Evolutionary conservation across 1,284 basidiomycete species (phyloP).

Genomic region (Coniophora puteana): DNA sequence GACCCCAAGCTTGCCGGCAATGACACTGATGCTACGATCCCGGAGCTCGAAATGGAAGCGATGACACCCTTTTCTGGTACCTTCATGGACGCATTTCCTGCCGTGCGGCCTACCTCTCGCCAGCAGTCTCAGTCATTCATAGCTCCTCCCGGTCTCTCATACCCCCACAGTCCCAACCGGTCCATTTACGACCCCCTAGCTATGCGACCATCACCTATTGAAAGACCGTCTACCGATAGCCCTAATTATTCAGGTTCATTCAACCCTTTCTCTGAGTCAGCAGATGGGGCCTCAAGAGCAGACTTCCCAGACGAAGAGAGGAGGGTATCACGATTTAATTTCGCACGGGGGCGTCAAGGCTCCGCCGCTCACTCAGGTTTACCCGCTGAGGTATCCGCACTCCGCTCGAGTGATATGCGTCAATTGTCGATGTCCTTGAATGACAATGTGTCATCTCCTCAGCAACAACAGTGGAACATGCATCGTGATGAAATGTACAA

Average conservation of each 20-base stretch:
- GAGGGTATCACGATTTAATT: conserved; percentile 79
- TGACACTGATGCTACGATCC: conserved; percentile 38
- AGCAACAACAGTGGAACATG: conserved; percentile 43
- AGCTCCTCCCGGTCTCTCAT: conserved; percentile 49
- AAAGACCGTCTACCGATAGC: conserved; percentile 42
- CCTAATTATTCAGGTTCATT: conserved; percentile 70
- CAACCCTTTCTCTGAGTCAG: conserved; percentile 69
- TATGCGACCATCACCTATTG: conserved; percentile 34
- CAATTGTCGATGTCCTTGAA: conserved; percentile 40
- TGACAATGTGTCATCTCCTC: conserved; percentile 35
- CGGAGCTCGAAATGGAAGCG: conserved; percentile 52
- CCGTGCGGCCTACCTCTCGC: conserved; percentile 36
- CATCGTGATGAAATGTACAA: conserved; percentile 43
- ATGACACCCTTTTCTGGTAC: conserved; percentile 53
- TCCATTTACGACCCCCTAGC: conserved; percentile 52
- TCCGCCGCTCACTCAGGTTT: conserved; percentile 59
- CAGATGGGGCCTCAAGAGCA: conserved; percentile 37
- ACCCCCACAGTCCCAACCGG: conserved; percentile 41
- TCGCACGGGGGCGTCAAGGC: conserved; percentile 70
- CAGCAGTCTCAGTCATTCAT: conserved; percentile 32
- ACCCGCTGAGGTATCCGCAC: conserved; percentile 52
- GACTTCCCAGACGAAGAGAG: conserved; percentile 55
- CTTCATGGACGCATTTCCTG: conserved; percentile 66
- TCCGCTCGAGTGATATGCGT: conserved; percentile 48
- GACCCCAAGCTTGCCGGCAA: conserved; percentile 68